These are phyloP conservation scores for Pythium grandisporangium DNA, from an alignment of 352 stramenopile genomes.

Conservation along the genomic window DNA sequence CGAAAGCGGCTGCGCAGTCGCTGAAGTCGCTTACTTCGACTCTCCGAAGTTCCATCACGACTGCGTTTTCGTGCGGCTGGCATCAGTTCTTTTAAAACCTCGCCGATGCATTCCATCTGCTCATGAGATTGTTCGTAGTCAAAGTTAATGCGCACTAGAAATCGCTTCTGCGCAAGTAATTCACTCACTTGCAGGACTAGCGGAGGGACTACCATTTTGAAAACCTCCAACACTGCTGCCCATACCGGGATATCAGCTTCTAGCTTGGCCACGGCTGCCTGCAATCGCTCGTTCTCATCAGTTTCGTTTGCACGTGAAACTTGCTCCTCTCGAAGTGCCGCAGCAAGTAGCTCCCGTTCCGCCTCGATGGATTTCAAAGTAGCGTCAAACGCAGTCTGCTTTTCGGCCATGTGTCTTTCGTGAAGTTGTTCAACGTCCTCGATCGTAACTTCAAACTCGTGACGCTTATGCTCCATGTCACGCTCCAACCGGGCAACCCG, in stretches of 20 bases:
- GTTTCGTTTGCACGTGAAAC: conserved; percentile 7
- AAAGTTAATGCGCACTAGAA: conserved; percentile 35
- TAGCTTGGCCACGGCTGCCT: conserved; percentile 17
- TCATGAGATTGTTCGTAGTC: conserved; percentile 29
- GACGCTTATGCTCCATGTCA: conserved; percentile 22
- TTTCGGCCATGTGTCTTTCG: conserved; percentile 19
- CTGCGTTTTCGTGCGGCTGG: no score
- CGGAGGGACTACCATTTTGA: conserved; percentile 44
- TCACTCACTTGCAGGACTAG: conserved; percentile 64
- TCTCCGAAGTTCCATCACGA: no score
- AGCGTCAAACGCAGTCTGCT: conserved; percentile 24
- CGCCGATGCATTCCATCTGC: conserved; percentile 52
- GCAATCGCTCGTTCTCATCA: conserved; percentile 13
- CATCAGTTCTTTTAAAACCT: conserved; percentile 48
- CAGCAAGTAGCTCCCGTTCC: conserved; percentile 21
- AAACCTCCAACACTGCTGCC: conserved; percentile 35
- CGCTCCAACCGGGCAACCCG: conserved; percentile 12
- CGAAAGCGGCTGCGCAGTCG: conserved; percentile 17
- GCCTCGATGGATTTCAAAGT: conserved; percentile 20
- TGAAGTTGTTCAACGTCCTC: conserved; percentile 38
- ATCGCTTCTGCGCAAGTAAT: conserved; percentile 45
- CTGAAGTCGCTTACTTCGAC: no score
- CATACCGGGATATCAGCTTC: conserved; percentile 40
- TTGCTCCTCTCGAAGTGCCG: conserved; percentile 17
- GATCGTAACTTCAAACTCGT: conserved; percentile 23